Percentiles rank a stretch among this genome's conserved stretches.
These are phyloP conservation scores for Linum lewisii DNA, from an alignment of 345 rosid species.

Conservation along the genomic window DNA sequence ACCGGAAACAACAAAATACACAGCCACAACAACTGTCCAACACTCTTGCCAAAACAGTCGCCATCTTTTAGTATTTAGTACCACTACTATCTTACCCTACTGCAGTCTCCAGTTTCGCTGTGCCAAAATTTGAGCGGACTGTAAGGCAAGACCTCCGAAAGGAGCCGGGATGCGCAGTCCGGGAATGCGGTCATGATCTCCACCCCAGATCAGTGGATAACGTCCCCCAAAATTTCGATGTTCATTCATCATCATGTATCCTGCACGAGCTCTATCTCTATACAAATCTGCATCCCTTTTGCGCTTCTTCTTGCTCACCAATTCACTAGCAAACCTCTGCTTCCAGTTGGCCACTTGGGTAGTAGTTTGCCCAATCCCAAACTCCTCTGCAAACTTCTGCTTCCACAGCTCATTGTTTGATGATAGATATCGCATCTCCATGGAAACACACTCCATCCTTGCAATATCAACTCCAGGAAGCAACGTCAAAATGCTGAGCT, in stretches of 20 bases:
- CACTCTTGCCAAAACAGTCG: too few species aligned
- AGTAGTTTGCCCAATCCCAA: slow-evolving; percentile 8
- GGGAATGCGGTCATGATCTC: slow-evolving; percentile 30
- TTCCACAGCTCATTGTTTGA: slow-evolving; percentile 48
- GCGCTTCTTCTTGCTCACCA: slow-evolving; percentile 26
- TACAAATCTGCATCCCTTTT: not conserved
- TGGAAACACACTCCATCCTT: slow-evolving; percentile 37
- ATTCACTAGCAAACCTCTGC: slow-evolving; percentile 20
- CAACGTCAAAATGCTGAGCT: slow-evolving; percentile 49
- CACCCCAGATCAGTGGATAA: slow-evolving; percentile 22
- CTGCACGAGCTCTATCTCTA: not conserved
- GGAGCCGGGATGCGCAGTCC: slow-evolving; percentile 17
- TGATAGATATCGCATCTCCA: slow-evolving; percentile 36
- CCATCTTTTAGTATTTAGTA: too few species aligned
- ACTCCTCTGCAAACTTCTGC: slow-evolving; percentile 43
- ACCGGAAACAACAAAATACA: too few species aligned
- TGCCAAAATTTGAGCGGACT: not conserved
- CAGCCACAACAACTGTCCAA: too few species aligned
- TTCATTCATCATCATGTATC: not conserved
- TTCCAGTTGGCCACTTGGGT: slow-evolving; percentile 32
- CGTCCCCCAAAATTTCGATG: slow-evolving; percentile 19
- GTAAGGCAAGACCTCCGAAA: not conserved
- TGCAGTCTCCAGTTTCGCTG: not conserved
- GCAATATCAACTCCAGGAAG: slow-evolving; percentile 48
- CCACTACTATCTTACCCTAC: too few species aligned